Evolutionary conservation across 1,139 yeast genomes (phyloP).

Genomic region (Pichia sp.): DNA sequence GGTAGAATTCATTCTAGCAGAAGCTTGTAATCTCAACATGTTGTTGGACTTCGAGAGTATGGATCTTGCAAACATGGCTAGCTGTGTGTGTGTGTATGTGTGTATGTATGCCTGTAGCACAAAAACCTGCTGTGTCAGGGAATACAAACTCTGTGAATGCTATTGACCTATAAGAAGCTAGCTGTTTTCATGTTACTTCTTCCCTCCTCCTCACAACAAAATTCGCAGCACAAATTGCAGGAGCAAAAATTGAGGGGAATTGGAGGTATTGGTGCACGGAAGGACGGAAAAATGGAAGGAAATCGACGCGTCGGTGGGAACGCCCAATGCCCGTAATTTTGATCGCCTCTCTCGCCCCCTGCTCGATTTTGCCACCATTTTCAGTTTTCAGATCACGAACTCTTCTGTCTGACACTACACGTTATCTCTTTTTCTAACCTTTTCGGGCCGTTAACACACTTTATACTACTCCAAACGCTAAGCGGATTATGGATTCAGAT

Average conservation of each 20-base stretch:
- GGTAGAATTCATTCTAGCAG: conserved; percentile 18
- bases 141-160: too few species aligned
- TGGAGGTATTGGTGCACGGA: conserved; percentile 11
- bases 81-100: too few species aligned
- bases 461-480: conserved; percentile 7
- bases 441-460: background rate
- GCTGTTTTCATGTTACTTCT: too few species aligned
- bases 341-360: too few species aligned
- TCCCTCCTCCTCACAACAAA: too few species aligned
- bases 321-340: too few species aligned
- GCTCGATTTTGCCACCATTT: background rate
- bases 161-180: too few species aligned
- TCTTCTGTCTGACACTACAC: background rate
- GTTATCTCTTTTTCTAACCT: background rate
- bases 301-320: conserved; percentile 4
- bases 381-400: conserved; percentile 1
- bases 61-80: conserved; percentile 16
- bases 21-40: conserved; percentile 5
- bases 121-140: too few species aligned
- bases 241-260: background rate
- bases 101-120: too few species aligned
- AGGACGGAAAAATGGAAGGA: too few species aligned
- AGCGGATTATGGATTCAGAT: conserved; percentile 5
- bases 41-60: conserved; percentile 5
- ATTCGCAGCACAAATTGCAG: too few species aligned